Evolutionary conservation across 2,329 filamentous ascomycete species (phyloP).

Genomic region (Penicillium janthinellum): DNA sequence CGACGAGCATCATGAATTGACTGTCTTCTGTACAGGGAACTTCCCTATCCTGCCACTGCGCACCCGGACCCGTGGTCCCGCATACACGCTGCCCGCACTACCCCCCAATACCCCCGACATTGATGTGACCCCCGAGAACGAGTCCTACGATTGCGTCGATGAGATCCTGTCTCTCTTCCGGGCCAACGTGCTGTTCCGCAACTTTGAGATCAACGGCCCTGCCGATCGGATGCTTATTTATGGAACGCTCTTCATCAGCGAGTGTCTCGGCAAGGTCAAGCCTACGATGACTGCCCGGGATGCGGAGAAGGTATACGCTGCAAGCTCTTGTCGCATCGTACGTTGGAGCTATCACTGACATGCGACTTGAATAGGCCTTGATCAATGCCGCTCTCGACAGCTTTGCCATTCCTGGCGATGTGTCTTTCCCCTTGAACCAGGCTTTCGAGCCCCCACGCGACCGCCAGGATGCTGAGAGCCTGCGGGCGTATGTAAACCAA

Average conservation of each 20-base stretch:
- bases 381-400: slow-evolving; percentile 91
- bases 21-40: slow-evolving; percentile 62
- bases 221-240: slow-evolving; percentile 95
- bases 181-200: slow-evolving; percentile 98
- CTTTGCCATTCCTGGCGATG: slow-evolving; percentile 93
- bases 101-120: slow-evolving; percentile 56
- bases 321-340: not conserved
- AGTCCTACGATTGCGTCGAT: slow-evolving; percentile 95
- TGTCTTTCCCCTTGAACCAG: slow-evolving; percentile 90
- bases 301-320: slow-evolving; percentile 60
- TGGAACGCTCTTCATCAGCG: slow-evolving; percentile 91
- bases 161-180: slow-evolving; percentile 92
- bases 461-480: slow-evolving; percentile 82
- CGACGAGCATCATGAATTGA: slow-evolving; percentile 11
- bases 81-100: slow-evolving; percentile 75
- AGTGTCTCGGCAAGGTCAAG: slow-evolving; percentile 86
- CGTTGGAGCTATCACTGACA: slow-evolving; percentile 10
- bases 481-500: slow-evolving; percentile 69
- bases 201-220: slow-evolving; percentile 97
- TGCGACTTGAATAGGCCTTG: slow-evolving; percentile 70
- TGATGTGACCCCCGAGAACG: slow-evolving; percentile 74
- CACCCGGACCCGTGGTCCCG: slow-evolving; percentile 92
- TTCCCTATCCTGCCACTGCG: slow-evolving; percentile 92
- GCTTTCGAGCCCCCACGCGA: slow-evolving; percentile 89
- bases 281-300: slow-evolving; percentile 67